Percentiles rank a stretch among this genome's conserved stretches.
Evolutionary conservation across 805 yeast genomes (phyloP).

Genomic region (Saturnispora serradocipensis): DNA sequence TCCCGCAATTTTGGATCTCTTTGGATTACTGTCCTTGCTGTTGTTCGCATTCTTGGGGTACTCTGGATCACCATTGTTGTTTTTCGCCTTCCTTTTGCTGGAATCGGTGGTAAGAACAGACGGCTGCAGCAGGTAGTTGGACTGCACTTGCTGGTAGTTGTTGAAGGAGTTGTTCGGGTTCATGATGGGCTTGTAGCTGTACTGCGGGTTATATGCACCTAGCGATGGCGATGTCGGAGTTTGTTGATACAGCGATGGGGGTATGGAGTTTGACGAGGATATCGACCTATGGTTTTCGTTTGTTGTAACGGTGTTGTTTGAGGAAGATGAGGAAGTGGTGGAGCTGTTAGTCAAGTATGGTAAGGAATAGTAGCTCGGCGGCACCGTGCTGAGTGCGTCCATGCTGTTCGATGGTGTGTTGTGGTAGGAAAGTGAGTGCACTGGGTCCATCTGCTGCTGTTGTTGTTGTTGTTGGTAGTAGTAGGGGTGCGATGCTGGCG

Average conservation of each 20-base stretch:
- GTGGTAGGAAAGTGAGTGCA: not conserved
- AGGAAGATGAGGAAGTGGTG: not conserved
- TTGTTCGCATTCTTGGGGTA: not conserved
- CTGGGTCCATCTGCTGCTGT: not conserved
- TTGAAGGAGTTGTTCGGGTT: not conserved
- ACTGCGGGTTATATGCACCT: not conserved
- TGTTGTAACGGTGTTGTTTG: not conserved
- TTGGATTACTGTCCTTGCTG: not conserved
- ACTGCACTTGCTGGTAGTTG: not conserved
- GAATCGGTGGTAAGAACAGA: not conserved
- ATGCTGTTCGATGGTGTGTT: not conserved
- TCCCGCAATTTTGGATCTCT: constrained; percentile 19
- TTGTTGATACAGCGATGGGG: not conserved
- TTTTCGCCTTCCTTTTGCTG: not conserved
- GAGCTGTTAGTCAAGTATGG: not conserved
- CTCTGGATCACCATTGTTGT: not conserved
- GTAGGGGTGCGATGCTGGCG: not conserved
- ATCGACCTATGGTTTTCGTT: not conserved
- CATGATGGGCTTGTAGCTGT: not conserved
- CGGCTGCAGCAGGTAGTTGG: not conserved
- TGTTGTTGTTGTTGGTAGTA: not conserved
- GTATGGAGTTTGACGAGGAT: not conserved
- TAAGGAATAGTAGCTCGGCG: not conserved
- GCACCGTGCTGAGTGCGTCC: not conserved
- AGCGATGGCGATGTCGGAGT: not conserved